Evolutionary conservation across 176 grass and related monocot species (phyloP).

Genomic region (Canna indica): DNA sequence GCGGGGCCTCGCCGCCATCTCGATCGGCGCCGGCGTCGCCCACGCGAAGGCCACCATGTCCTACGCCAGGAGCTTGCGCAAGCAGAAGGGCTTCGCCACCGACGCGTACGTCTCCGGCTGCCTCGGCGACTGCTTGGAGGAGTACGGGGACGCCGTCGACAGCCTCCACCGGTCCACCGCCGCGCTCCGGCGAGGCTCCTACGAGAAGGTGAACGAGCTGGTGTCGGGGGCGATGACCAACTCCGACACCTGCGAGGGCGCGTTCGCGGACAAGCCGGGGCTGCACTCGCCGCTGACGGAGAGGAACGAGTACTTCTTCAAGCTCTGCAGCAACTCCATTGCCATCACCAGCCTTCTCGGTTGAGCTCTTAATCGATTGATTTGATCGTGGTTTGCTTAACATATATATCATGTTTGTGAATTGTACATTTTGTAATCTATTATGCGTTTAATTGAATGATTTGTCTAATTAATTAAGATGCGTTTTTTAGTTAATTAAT

Average conservation of each 20-base stretch:
- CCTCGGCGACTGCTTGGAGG: neutral
- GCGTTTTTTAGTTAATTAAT: no score
- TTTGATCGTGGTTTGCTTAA: no score
- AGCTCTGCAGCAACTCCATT: slow-evolving; percentile 20
- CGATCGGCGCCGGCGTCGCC: neutral
- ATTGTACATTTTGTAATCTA: no score
- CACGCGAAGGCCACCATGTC: slow-evolving; percentile 22
- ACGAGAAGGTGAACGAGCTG: slow-evolving; percentile 7
- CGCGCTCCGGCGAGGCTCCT: neutral
- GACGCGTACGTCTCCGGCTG: neutral
- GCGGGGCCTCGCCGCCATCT: slow-evolving; percentile 10
- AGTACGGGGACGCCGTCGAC: neutral
- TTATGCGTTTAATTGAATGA: no score
- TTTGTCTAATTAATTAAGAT: no score
- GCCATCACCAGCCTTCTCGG: slow-evolving; percentile 14
- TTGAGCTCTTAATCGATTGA: neutral
- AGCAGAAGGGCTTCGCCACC: neutral
- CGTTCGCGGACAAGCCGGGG: slow-evolving; percentile 12
- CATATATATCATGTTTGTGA: no score
- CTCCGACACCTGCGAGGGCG: slow-evolving; percentile 13
- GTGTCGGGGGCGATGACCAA: slow-evolving; percentile 13
- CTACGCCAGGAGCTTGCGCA: neutral
- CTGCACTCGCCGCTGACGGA: slow-evolving; percentile 14
- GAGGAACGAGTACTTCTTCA: slow-evolving; percentile 20
- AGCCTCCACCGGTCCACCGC: neutral